Conservation (phyloP, 805 yeast species). For the Yamadazyma olivae region DNA sequence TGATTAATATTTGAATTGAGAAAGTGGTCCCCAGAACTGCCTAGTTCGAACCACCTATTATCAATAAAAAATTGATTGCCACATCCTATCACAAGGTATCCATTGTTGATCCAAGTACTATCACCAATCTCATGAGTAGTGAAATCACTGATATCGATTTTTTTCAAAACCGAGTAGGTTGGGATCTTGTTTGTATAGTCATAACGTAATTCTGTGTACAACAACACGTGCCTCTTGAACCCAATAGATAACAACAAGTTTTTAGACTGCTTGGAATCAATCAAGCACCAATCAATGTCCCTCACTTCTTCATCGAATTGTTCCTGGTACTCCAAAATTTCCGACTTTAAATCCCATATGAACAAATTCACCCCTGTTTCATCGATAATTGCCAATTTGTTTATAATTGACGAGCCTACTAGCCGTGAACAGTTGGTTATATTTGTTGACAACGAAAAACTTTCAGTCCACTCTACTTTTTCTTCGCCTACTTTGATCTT, state of each 20-base stretch:
- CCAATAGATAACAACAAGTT: conserved; percentile 78
- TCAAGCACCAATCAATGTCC: conserved; percentile 89
- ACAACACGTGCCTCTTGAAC: conserved; percentile 55
- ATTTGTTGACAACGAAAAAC: conserved; percentile 53
- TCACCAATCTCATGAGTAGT: conserved; percentile 87
- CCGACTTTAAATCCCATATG: conserved; percentile 77
- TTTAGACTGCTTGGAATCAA: conserved; percentile 17
- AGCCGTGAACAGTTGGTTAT: conserved; percentile 50
- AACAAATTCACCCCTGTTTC: conserved; percentile 47
- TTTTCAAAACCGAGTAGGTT: conserved; percentile 71
- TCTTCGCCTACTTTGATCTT: conserved; percentile 10
- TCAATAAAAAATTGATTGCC: conserved; percentile 88
- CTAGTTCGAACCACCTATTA: conserved; percentile 52
- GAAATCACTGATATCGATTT: conserved; percentile 63
- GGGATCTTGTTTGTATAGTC: conserved; percentile 84
- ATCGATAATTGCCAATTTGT: conserved; percentile 74
- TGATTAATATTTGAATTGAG: conserved; percentile 54
- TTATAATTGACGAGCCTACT: conserved; percentile 67
- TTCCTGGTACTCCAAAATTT: conserved; percentile 64
- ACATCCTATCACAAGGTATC: conserved; percentile 75
- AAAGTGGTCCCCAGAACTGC: conserved; percentile 19
- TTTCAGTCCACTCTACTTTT: conserved; percentile 46
- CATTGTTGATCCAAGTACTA: conserved; percentile 80
- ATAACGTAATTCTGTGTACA: conserved; percentile 80
- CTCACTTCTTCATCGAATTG: conserved; percentile 39